These are phyloP conservation scores for Phytophthora citrophthora DNA, from an alignment of 352 stramenopile genomes.

Conservation along the genomic window DNA sequence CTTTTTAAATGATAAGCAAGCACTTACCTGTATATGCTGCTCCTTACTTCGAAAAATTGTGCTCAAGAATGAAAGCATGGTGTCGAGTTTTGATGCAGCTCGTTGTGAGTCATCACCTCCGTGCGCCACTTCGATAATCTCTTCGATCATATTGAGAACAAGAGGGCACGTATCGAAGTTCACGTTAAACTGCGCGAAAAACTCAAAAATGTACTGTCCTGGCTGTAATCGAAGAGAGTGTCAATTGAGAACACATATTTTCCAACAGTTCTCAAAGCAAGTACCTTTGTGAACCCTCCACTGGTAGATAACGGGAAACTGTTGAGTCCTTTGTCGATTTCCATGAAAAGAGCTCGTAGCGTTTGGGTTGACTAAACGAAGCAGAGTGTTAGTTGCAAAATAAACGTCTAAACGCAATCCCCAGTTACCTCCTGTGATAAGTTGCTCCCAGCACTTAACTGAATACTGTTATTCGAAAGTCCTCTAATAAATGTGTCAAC, in stretches of 20 bases:
- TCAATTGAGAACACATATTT: background rate
- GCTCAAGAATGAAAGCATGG: slow-evolving; percentile 82
- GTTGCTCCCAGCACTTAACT: slow-evolving; percentile 52
- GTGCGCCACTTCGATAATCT: slow-evolving; percentile 87
- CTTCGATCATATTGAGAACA: slow-evolving; percentile 88
- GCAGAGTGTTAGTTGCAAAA: slow-evolving; percentile 14
- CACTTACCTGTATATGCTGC: slow-evolving; percentile 63
- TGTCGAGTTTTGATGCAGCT: slow-evolving; percentile 79
- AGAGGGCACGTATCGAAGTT: slow-evolving; percentile 90
- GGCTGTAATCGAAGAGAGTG: slow-evolving; percentile 39
- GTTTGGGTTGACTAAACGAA: slow-evolving; percentile 73
- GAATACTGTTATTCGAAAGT: slow-evolving; percentile 65
- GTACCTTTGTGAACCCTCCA: slow-evolving; percentile 86
- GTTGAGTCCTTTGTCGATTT: slow-evolving; percentile 87
- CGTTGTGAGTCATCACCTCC: slow-evolving; percentile 69
- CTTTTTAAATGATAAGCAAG: background rate
- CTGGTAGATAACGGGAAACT: slow-evolving; percentile 72
- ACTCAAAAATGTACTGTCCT: slow-evolving; percentile 91
- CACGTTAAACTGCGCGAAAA: slow-evolving; percentile 91
- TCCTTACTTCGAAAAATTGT: slow-evolving; percentile 90
- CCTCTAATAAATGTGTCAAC: slow-evolving; percentile 87
- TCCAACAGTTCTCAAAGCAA: background rate
- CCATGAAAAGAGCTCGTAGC: slow-evolving; percentile 78
- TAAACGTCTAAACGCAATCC: background rate
- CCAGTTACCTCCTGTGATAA: slow-evolving; percentile 65